Base-by-base conservation (phyloP, 2,329 filamentous ascomycete genomes). In the Trichoderma lentiforme region DNA sequence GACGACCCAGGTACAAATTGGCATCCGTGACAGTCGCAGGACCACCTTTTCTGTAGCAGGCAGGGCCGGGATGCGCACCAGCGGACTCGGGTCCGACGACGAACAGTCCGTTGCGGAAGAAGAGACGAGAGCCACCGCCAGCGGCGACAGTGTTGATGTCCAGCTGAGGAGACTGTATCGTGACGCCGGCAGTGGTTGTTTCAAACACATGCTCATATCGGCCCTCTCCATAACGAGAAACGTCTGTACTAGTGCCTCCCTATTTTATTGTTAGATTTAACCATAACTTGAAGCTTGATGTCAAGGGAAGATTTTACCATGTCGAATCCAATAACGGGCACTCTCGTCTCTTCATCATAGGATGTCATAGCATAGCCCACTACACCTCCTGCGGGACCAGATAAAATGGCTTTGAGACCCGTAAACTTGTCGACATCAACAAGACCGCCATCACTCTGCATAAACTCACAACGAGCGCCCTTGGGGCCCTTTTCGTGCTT, bases 111-210 rank as follows among this genome's bases (percentile, higher is more conserved):
- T 97, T 97, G 74, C 89, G 90, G 87, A 93, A 97, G 81, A 97
- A 96, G 4, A 98, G 85, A 34, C 91, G 86, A 0, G 92, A 95
- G 7, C 94, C 94, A 74, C 95, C 95, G 61, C 95, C 95, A 3
- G 95, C 95, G 6, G 95, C 95, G 1, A 98, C 95, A 0, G 95
- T 98, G 81, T 97, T 97, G 83, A 97, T 97, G 78, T 97, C 94
- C 0, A 97, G 87, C 78, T 97, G 94, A 0, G 95, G 95, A 1
- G 93, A 95, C 77, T 97, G 94, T 32, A 97, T 96, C 0, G 94
- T 95, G 1, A 97, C 93, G n/a, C 95, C 95, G 0, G 95, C 95
- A 1, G 94, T 97, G 0, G 93, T 97, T 0, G 94, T 97, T 81
- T 97, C 95, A 76, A 97, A 97, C 0, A 97, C 94, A 77, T 98